Evolutionary conservation across 176 grass and related monocot genomes (phyloP).

Genomic region (Hyparrhenia diplandra): DNA sequence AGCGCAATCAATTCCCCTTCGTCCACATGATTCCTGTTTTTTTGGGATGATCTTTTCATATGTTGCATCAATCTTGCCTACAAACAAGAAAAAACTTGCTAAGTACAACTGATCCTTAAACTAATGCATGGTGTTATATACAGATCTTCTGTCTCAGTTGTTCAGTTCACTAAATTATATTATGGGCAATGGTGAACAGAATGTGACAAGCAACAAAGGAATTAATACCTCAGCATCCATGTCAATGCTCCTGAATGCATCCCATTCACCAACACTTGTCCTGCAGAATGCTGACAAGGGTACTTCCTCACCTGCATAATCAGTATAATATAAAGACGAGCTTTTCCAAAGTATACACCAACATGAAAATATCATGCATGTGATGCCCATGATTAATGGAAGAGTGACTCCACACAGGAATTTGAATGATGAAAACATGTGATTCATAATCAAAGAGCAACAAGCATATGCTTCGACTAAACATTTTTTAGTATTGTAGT

Average conservation of each 20-base stretch:
- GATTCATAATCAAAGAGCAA: background rate
- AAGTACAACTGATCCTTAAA: background rate
- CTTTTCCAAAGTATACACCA: background rate
- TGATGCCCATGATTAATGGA: slow-evolving; percentile 1
- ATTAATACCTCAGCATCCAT: slow-evolving; percentile 70
- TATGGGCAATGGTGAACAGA: background rate
- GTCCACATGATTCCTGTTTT: slow-evolving; percentile 42
- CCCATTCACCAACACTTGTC: slow-evolving; percentile 75
- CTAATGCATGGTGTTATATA: too few species aligned
- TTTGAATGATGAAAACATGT: slow-evolving; percentile 8
- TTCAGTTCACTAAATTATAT: background rate
- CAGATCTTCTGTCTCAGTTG: too few species aligned
- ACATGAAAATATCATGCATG: background rate
- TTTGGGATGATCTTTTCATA: slow-evolving; percentile 26
- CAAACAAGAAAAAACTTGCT: background rate
- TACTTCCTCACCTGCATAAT: slow-evolving; percentile 57
- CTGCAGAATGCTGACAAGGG: slow-evolving; percentile 77
- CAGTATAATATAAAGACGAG: background rate
- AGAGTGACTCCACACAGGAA: background rate
- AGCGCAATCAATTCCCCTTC: slow-evolving; percentile 52
- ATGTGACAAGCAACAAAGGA: background rate
- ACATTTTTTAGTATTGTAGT: background rate
- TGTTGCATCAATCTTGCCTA: slow-evolving; percentile 64
- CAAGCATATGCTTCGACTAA: background rate
- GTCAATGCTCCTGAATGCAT: slow-evolving; percentile 80